phyloP scores from a whole-genome alignment of 1,284 basidiomycete genomes.

The Moniliophthora roreri region DNA sequence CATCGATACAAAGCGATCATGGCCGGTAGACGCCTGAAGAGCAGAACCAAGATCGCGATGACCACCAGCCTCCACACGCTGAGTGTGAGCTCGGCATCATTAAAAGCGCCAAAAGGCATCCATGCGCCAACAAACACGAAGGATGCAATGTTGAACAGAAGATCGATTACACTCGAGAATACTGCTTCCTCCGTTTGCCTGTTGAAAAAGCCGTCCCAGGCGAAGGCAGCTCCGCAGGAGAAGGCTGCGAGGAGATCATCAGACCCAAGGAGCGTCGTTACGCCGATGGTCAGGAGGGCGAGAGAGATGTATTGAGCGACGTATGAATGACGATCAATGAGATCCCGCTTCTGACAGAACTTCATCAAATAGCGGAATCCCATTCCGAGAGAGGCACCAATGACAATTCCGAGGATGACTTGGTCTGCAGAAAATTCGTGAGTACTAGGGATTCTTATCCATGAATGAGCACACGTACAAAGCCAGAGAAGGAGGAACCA shows the following conservation, averaged over 20 bases:
- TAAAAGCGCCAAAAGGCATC: slow-evolving; percentile 87
- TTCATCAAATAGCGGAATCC: slow-evolving; percentile 94
- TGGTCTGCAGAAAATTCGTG: slow-evolving; percentile 14
- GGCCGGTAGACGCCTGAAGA: slow-evolving; percentile 1
- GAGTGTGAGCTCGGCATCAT: neutral
- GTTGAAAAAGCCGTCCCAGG: slow-evolving; percentile 99
- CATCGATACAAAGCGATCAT: slow-evolving; percentile 6
- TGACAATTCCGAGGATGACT: slow-evolving; percentile 14
- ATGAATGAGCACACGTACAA: slow-evolving; percentile 62
- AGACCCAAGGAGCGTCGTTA: slow-evolving; percentile 82
- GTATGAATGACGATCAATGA: slow-evolving; percentile 94
- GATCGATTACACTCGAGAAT: slow-evolving; percentile 94
- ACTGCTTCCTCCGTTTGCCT: slow-evolving; percentile 92
- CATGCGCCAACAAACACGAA: slow-evolving; percentile 94
- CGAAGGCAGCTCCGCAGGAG: slow-evolving; percentile 94
- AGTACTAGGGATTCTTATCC: too few relatives aligned
- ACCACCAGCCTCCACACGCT: slow-evolving; percentile 4
- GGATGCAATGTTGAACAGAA: slow-evolving; percentile 86
- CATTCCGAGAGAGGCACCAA: slow-evolving; percentile 24
- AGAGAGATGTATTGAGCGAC: slow-evolving; percentile 80
- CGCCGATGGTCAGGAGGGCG: slow-evolving; percentile 80
- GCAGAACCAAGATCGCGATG: slow-evolving; percentile 1
- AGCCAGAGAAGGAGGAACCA: slow-evolving; percentile 89
- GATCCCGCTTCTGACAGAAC: slow-evolving; percentile 85
- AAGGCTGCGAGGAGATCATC: slow-evolving; percentile 95